phyloP scores from a whole-genome alignment of 164 flowering plant species.

The Vitis rotundifolia region DNA sequence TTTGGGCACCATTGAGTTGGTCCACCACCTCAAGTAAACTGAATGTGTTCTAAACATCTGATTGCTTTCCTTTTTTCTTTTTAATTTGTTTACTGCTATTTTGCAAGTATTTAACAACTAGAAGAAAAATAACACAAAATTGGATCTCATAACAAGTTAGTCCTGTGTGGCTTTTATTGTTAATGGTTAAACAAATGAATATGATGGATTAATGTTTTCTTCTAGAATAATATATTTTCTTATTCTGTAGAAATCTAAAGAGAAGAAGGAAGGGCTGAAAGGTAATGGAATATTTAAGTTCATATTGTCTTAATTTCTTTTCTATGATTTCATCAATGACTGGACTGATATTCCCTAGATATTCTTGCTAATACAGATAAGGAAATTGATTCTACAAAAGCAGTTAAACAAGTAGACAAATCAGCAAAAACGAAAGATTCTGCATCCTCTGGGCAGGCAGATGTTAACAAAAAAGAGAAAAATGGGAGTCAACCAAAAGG shows the following conservation, averaged over 20 bases:
- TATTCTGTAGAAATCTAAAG: slow-evolving; percentile 46
- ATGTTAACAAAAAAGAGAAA: slow-evolving; percentile 28
- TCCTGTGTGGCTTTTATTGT: background rate
- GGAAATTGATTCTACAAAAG: slow-evolving; percentile 29
- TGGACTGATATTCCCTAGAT: background rate
- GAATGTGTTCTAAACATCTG: too few species aligned
- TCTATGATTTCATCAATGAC: background rate
- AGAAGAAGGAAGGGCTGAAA: slow-evolving; percentile 44
- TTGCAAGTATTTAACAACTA: too few species aligned
- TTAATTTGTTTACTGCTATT: too few species aligned
- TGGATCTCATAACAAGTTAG: too few species aligned
- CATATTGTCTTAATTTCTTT: background rate
- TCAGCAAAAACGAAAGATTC: slow-evolving; percentile 31
- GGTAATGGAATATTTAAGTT: slow-evolving; percentile 30
- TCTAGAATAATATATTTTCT: slow-evolving; percentile 1
- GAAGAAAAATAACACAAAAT: too few species aligned
- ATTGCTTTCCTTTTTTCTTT: too few species aligned
- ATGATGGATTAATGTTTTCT: slow-evolving; percentile 1
- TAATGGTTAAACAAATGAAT: background rate
- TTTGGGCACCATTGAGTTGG: too few species aligned
- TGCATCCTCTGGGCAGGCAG: slow-evolving; percentile 25
- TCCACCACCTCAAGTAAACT: too few species aligned
- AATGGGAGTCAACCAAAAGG: slow-evolving; percentile 15
- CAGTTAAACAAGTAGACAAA: slow-evolving; percentile 23
- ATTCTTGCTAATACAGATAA: slow-evolving; percentile 23